Evolutionary conservation across 2,329 filamentous ascomycete species (phyloP).

Genomic region (Mariannaea sp.): DNA sequence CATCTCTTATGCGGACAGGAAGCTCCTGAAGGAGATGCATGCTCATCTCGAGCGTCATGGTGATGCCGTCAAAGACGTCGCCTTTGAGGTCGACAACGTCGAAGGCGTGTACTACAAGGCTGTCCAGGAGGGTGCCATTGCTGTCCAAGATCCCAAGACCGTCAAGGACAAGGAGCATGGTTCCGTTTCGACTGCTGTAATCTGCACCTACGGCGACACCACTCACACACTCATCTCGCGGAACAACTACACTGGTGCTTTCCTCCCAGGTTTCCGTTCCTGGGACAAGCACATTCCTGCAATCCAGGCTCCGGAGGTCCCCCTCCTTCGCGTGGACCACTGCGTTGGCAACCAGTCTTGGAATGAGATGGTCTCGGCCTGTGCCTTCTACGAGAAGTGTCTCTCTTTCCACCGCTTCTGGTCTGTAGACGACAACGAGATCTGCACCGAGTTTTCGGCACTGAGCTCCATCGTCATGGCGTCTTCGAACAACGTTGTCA

Average conservation of each 20-base stretch:
- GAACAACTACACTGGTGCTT: constrained; percentile 70
- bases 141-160: constrained; percentile 64
- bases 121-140: constrained; percentile 64
- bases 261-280: constrained; percentile 80
- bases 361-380: constrained; percentile 77
- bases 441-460: constrained; percentile 90
- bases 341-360: constrained; percentile 98
- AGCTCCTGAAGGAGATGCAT: constrained; percentile 75
- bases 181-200: constrained; percentile 73
- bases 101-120: constrained; percentile 78
- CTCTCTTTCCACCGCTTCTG: constrained; percentile 97
- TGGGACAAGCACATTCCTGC: constrained; percentile 48
- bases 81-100: constrained; percentile 92
- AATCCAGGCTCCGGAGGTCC: constrained; percentile 63
- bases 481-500: constrained; percentile 81
- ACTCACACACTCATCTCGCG: constrained; percentile 90
- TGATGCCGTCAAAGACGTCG: constrained; percentile 93
- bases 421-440: constrained; percentile 92
- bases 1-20: constrained; percentile 66
- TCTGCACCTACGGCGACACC: constrained; percentile 92
- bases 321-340: constrained; percentile 83
- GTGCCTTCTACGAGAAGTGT: constrained; percentile 80
- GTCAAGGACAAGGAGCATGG: constrained; percentile 65
- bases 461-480: constrained; percentile 91
- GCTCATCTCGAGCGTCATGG: constrained; percentile 84